Conservation (phyloP, 805 yeast genomes). For the Nakazawaea pomicola region DNA sequence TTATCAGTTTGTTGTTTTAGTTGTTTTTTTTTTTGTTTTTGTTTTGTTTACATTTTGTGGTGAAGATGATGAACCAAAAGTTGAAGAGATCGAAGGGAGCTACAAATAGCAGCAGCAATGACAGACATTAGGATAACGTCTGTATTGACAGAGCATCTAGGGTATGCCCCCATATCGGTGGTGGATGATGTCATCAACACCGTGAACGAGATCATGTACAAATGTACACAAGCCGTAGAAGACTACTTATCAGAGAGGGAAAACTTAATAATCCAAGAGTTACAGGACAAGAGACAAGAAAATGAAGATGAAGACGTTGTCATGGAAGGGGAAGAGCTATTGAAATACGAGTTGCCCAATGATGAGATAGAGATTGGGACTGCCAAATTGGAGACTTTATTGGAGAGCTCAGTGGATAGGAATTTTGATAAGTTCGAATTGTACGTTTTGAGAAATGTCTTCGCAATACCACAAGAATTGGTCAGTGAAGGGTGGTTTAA, state of each 20-base stretch:
- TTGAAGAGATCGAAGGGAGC: no score
- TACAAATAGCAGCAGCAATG: no score
- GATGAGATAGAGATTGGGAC: slow-evolving; percentile 72
- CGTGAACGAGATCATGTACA: slow-evolving; percentile 77
- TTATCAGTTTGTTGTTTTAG: neutral
- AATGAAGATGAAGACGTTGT: slow-evolving; percentile 24
- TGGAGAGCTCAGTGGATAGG: slow-evolving; percentile 71
- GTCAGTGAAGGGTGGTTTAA: slow-evolving; percentile 62
- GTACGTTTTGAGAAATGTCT: slow-evolving; percentile 72
- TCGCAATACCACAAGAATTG: slow-evolving; percentile 63
- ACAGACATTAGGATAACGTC: slow-evolving; percentile 36
- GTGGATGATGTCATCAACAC: slow-evolving; percentile 87
- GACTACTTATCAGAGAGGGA: slow-evolving; percentile 43
- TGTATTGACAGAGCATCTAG: slow-evolving; percentile 79
- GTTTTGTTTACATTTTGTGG: no score
- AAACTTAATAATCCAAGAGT: slow-evolving; percentile 21
- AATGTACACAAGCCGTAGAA: slow-evolving; percentile 77
- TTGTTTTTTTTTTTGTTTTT: no score
- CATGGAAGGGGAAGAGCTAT: slow-evolving; percentile 19
- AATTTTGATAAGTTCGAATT: slow-evolving; percentile 85
- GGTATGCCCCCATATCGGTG: slow-evolving; percentile 75
- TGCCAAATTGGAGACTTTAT: slow-evolving; percentile 68
- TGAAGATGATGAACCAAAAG: no score
- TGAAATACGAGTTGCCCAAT: slow-evolving; percentile 15
- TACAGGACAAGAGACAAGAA: slow-evolving; percentile 16